Evolutionary conservation across 2,329 filamentous ascomycete species (phyloP).

Genomic region (Fusarium chuoi): DNA sequence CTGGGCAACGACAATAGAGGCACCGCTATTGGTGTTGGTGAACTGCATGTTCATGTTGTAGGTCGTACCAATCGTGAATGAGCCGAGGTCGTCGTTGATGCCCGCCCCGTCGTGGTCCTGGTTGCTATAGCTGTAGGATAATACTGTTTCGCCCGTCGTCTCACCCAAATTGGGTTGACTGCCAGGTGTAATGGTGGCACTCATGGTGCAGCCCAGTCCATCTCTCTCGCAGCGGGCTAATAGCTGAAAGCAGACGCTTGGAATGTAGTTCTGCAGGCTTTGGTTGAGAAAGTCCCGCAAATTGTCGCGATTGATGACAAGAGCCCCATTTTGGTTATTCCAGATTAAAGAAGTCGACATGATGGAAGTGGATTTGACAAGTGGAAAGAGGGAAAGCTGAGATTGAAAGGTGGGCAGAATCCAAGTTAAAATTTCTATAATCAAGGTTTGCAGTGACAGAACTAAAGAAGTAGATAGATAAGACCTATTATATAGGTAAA

Average conservation of each 20-base stretch:
- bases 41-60: neutral
- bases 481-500: neutral
- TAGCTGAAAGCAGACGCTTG: neutral
- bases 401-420: neutral
- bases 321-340: neutral
- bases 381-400: rapidly evolving
- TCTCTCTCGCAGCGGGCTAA: neutral
- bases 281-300: neutral
- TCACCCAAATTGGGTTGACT: neutral
- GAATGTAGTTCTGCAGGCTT: neutral
- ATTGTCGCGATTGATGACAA: neutral
- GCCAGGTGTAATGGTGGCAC: neutral
- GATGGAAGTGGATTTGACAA: rapidly evolving
- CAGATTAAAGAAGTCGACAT: neutral
- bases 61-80: neutral
- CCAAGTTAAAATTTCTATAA: rapidly evolving
- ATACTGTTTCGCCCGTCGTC: neutral
- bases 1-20: neutral
- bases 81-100: neutral
- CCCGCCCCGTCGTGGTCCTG: neutral
- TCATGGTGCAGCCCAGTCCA: neutral
- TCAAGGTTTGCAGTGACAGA: rapidly evolving
- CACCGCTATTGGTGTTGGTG: rapidly evolving
- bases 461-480: rapidly evolving
- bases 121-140: neutral